Conservation (phyloP, 768 basidiomycete genomes). For the Boletales sp. region DNA sequence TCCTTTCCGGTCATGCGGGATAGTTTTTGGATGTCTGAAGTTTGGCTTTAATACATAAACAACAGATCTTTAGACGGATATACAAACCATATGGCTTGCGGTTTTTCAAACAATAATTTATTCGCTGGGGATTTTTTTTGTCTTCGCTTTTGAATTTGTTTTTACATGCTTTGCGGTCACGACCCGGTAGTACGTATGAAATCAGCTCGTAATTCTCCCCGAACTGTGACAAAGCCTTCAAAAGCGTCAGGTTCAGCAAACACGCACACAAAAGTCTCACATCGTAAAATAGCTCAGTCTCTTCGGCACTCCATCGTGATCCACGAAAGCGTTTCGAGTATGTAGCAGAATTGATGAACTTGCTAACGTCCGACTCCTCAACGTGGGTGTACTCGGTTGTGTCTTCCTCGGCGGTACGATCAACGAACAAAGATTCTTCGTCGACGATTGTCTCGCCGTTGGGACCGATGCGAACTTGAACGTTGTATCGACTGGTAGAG, state of each 20-base stretch:
- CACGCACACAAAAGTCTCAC: slow-evolving; percentile 40
- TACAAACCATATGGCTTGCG: slow-evolving; percentile 70
- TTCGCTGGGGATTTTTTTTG: slow-evolving; percentile 70
- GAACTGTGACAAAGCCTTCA: slow-evolving; percentile 84
- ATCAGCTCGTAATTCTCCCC: slow-evolving; percentile 94
- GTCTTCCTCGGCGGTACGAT: slow-evolving; percentile 64
- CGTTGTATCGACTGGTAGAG: slow-evolving; percentile 69
- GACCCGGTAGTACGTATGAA: slow-evolving; percentile 77
- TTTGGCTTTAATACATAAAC: background rate
- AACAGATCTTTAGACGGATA: background rate
- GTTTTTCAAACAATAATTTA: slow-evolving; percentile 72
- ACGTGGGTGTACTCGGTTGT: slow-evolving; percentile 73
- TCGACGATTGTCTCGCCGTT: slow-evolving; percentile 87
- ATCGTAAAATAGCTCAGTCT: slow-evolving; percentile 85
- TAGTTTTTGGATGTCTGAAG: slow-evolving; percentile 64
- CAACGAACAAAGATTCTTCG: slow-evolving; percentile 79
- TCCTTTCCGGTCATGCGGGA: slow-evolving; percentile 83
- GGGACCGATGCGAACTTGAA: slow-evolving; percentile 83
- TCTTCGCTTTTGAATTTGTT: slow-evolving; percentile 93
- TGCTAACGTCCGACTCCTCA: slow-evolving; percentile 77
- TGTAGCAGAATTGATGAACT: slow-evolving; percentile 81
- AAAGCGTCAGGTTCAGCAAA: slow-evolving; percentile 6
- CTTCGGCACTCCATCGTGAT: slow-evolving; percentile 84
- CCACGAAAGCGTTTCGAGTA: slow-evolving; percentile 80
- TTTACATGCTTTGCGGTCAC: slow-evolving; percentile 86